phyloP scores from a whole-genome alignment of 2,329 filamentous ascomycete genomes.

The Achaetomium macrosporum region DNA sequence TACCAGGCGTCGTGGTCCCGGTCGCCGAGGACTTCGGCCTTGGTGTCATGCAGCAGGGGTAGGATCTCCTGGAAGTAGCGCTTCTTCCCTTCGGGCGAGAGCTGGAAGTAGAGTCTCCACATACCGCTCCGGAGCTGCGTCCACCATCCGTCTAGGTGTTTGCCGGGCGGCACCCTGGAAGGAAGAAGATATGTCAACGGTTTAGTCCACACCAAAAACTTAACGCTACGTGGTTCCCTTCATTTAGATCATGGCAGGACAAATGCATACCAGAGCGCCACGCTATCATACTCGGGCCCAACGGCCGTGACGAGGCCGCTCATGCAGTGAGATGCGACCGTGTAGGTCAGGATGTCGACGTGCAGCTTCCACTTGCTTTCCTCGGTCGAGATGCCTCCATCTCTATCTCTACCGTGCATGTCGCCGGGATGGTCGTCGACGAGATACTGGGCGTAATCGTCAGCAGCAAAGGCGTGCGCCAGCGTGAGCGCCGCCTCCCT shows the following conservation, averaged over 20 bases:
- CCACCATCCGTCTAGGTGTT: constrained; percentile 66
- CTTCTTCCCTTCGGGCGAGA: constrained; percentile 63
- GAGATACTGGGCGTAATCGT: constrained; percentile 70
- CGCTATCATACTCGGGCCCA: constrained; percentile 69
- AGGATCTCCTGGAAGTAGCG: constrained; percentile 76
- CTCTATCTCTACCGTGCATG: constrained; percentile 24
- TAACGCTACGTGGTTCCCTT: no score
- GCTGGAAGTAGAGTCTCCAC: constrained; percentile 70
- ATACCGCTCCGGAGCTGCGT: constrained; percentile 69
- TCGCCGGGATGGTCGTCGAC: constrained; percentile 53
- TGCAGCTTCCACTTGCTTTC: constrained; percentile 72
- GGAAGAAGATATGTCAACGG: not conserved
- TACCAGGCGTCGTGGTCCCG: constrained; percentile 69
- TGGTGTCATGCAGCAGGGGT: constrained; percentile 67
- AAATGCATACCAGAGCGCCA: constrained; percentile 66
- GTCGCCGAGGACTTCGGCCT: constrained; percentile 61
- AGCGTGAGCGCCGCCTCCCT: constrained; percentile 65
- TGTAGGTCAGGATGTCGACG: constrained; percentile 69
- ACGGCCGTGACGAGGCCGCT: constrained; percentile 69
- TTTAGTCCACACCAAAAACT: not conserved
- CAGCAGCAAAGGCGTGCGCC: constrained; percentile 70
- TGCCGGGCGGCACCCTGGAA: constrained; percentile 66
- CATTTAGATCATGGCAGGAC: not conserved
- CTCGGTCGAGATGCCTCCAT: constrained; percentile 38
- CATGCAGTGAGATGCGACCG: constrained; percentile 68